These are phyloP conservation scores for Jimgerdemannia lactiflua DNA, from an alignment of 192 early-diverging fungal genomes.

Conservation along the genomic window DNA sequence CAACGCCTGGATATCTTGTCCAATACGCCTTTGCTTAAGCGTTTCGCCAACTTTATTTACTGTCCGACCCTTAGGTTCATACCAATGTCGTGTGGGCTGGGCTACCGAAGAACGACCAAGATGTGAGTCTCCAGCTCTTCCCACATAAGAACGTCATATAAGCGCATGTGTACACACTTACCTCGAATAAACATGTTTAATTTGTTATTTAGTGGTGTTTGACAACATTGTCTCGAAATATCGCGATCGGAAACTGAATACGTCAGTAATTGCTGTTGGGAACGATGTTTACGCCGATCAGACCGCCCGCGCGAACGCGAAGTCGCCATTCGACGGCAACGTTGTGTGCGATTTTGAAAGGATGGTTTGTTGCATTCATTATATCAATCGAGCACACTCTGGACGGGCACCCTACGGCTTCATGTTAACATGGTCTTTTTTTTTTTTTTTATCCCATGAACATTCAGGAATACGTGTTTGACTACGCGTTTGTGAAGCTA, in stretches of 20 bases:
- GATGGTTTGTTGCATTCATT: conserved; percentile 48
- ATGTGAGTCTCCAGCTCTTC: conserved; percentile 34
- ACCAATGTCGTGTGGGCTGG: conserved; percentile 82
- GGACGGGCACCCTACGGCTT: conserved; percentile 34
- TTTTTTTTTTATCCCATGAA: conserved; percentile 28
- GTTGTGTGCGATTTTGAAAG: conserved; percentile 72
- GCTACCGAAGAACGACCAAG: conserved; percentile 57
- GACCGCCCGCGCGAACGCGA: conserved; percentile 45
- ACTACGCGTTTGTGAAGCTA: conserved; percentile 82
- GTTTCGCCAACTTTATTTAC: no score
- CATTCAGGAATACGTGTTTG: conserved; percentile 73
- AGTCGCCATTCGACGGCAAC: conserved; percentile 63
- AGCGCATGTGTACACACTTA: neutral
- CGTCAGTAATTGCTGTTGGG: conserved; percentile 51
- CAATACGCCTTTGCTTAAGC: no score
- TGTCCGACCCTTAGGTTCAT: conserved; percentile 46
- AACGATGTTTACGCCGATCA: conserved; percentile 64
- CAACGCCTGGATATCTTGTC: neutral
- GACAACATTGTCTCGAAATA: conserved; percentile 67
- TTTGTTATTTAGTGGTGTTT: conserved; percentile 58
- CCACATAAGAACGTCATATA: neutral
- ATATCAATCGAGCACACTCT: conserved; percentile 27
- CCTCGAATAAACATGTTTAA: conserved; percentile 5
- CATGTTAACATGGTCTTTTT: conserved; percentile 10
- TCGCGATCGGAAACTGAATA: conserved; percentile 50